phyloP scores from a whole-genome alignment of 805 yeast species.

The Hanseniaspora hatyaiensis region DNA sequence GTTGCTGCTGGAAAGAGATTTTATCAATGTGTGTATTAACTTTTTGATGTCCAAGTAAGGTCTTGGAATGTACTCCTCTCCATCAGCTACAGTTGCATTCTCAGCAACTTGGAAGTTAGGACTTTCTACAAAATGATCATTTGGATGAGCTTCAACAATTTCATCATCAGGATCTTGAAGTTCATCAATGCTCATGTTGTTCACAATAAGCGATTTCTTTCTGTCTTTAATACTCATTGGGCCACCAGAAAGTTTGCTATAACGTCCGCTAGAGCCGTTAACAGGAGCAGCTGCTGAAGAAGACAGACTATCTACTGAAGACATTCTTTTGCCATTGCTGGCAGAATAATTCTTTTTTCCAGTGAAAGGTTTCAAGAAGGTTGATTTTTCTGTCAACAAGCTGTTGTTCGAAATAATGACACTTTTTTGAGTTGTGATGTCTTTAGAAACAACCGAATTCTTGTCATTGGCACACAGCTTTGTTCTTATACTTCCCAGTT shows the following conservation, averaged over 20 bases:
- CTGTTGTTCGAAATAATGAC: background rate
- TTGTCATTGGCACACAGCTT: slow-evolving; percentile 31
- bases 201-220: slow-evolving; percentile 21
- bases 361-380: background rate
- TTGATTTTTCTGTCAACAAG: background rate
- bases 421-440: background rate
- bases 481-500: slow-evolving; percentile 58
- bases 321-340: slow-evolving; percentile 22
- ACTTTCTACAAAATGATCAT: background rate
- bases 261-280: no score
- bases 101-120: no score
- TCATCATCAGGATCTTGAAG: background rate
- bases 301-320: slow-evolving; percentile 12
- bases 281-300: no score
- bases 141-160: background rate
- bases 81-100: slow-evolving; percentile 24
- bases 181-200: slow-evolving; percentile 12
- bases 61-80: slow-evolving; percentile 40
- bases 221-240: slow-evolving; percentile 25
- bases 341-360: slow-evolving; percentile 15
- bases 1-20: slow-evolving; percentile 63
- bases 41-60: slow-evolving; percentile 55
- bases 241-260: background rate
- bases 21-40: slow-evolving; percentile 69
- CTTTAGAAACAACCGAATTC: background rate